Conservation (phyloP, 2,329 filamentous ascomycete genomes). For the Dothistroma septosporum region DNA sequence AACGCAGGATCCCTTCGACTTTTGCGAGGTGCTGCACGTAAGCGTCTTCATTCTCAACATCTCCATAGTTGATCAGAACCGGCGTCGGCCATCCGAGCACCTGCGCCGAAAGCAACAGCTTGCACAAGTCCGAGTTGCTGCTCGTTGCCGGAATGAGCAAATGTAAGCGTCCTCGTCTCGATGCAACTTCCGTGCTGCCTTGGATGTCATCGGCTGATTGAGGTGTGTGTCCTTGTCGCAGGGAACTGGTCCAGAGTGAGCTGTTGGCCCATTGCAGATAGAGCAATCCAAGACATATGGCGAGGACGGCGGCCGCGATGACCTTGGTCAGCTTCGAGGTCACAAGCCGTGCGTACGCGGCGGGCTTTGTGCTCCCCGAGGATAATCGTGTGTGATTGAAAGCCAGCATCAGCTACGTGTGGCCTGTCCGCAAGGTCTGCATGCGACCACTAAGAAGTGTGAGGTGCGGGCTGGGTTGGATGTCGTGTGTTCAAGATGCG, state of each 20-base stretch:
- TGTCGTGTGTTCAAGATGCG: neutral
- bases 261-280: constrained; percentile 1
- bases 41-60: constrained; percentile 32
- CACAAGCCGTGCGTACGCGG: neutral
- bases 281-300: constrained; percentile 7
- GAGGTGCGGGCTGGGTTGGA: neutral
- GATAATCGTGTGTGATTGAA: neutral
- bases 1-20: constrained; percentile 45
- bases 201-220: constrained; percentile 3
- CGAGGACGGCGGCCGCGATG: constrained; percentile 8
- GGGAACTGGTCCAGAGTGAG: neutral
- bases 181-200: neutral
- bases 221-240: neutral
- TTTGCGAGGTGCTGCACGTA: constrained; percentile 44
- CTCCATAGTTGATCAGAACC: constrained; percentile 48
- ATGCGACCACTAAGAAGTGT: neutral
- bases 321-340: constrained; percentile 13
- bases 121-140: constrained; percentile 53
- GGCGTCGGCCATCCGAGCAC: constrained; percentile 58
- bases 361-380: neutral
- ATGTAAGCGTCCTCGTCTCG: constrained; percentile 43
- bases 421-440: neutral
- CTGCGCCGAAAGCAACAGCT: constrained; percentile 54
- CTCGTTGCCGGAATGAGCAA: constrained; percentile 51
- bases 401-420: neutral